Evolutionary conservation across 2,329 filamentous ascomycete genomes (phyloP).

Genomic region (Mariannaea sp.): DNA sequence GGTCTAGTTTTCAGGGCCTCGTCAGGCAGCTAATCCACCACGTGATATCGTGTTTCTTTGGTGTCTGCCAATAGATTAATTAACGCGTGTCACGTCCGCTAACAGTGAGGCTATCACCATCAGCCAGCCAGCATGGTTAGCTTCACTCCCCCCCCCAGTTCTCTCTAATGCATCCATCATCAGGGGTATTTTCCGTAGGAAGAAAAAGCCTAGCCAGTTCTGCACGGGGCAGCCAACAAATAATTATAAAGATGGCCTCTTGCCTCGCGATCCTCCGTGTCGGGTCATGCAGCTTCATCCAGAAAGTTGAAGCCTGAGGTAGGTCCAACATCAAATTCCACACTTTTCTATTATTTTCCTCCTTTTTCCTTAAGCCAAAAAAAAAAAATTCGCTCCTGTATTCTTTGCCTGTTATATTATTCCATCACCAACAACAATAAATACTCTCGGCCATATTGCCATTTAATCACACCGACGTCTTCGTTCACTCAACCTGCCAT

Average conservation of each 20-base stretch:
- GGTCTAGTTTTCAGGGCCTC: constrained; percentile 1
- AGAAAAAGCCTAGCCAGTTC: constrained; percentile 25
- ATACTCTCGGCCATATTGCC: constrained; percentile 8
- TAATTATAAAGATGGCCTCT: constrained; percentile 36
- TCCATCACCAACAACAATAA: constrained; percentile 17
- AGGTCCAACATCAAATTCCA: constrained; percentile 33
- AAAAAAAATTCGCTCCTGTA: background rate
- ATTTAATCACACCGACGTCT: constrained; percentile 19
- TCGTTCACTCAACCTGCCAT: background rate
- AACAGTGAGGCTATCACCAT: constrained; percentile 31
- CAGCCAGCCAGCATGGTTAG: constrained; percentile 29
- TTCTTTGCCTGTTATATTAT: constrained; percentile 11
- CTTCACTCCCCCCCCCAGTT: constrained; percentile 20
- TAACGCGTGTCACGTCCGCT: constrained; percentile 22
- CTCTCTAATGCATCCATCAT: background rate
- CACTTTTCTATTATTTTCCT: constrained; percentile 23
- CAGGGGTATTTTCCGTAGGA: constrained; percentile 32
- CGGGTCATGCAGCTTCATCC: constrained; percentile 22
- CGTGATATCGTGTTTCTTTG: constrained; percentile 26
- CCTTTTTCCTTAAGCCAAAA: constrained; percentile 11
- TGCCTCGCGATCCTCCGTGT: constrained; percentile 16
- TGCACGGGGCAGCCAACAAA: constrained; percentile 32
- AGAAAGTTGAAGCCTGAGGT: constrained; percentile 40
- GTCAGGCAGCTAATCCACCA: constrained; percentile 18
- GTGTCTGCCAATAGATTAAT: constrained; percentile 24